Base-by-base conservation (phyloP, 345 rosid species). In the Corymbia maculata region DNA sequence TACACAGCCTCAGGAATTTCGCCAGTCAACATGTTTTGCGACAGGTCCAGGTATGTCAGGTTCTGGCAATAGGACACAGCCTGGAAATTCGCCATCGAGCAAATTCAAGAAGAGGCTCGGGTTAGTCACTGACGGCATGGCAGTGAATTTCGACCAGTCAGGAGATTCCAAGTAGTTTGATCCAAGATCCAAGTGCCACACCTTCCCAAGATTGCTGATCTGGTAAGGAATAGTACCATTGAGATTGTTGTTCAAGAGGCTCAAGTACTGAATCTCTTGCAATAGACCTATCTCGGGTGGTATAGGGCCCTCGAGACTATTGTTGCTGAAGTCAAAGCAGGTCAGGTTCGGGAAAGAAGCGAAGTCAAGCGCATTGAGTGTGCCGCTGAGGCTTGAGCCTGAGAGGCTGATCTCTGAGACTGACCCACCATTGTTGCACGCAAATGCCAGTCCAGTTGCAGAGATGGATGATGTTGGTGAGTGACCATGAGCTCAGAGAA, bases 391-490 rank as follows among this genome's bases (percentile, higher is more conserved):
- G 87, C 89, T 85, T 66, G 80, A 86, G 64, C 61, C 79, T 15
- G 94, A 87, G 45, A 95, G 92, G 90, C 90, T 88, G 36, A 95
- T 85, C 70, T 87, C 85, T 4, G 94, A 91, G 70, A 94, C 92
- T 0, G 88, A 53, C 68, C 86, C 68, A 10, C 90, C 30, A 22
- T 89, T 19, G 86, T 89, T 88, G 87, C 96, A 95, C 89, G 86
- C 61, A 66, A 66, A 94, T 87, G 85, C 91, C 92, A 66, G 92
- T 90, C 98, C 98, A 95, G 91, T 91, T 94, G 94, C 98, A 95
- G 91, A 93, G 93, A 82, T 52, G 92, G 90, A 47, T 61, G 92
- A 93, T 32, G 89, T 94, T 93, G 89, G 91, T 28, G 51, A 86
- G 85, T 44, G 96, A 92, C 98, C 98, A 94, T 47, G 96, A 94